Base-by-base conservation (phyloP, 23 red algal species). In the Porphyridium purpureum region DNA sequence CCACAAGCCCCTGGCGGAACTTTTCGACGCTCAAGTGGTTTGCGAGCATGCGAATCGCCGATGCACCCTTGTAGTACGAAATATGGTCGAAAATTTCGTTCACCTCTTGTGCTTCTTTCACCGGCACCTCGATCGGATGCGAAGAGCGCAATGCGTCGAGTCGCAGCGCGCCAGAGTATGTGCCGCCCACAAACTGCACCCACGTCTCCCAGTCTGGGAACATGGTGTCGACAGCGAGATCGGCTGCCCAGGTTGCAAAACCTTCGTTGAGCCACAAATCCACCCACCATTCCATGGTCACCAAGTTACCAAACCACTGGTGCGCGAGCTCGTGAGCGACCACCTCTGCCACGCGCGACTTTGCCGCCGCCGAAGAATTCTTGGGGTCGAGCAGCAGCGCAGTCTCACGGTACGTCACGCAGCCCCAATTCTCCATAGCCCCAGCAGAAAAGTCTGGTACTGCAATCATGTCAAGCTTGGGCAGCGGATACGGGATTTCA, bases 261-360 rank as follows among this genome's bases (percentile, higher is more conserved):
- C 64, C 64, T 33, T 70, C 64, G 25, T 70, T 70, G 28, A 70
- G 41, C 64, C 64, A 70, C 64, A 70, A 27, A 62, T 70, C 49
- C 15, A 50, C 58, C 64, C 64, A 70, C 64, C 64, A 70, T n/a
- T 70, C 64, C 64, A 70, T 70, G 14, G 64, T 70, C 23, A 70
- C 64, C 51, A 70, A 22, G 28, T 70, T 70, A 6, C 64, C 64
- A 52, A 70, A 70, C 64, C 64, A 70, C 30, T 70, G 64, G 24
- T 70, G 64, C 23, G 64, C 64, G 4, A 70, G 31, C 31, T 70
- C 64, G 24, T 70, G 64, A 7, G 64, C 64, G 4, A 70, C 64
- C 17, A 70, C 64, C 21, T 70, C 64, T 21, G 64, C 64, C 19
- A 70, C 64, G 14, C 51, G 35, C 14, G 64, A 57, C 24, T 36